Percentiles rank a stretch among this genome's conserved stretches.
Conservation (phyloP, 805 yeast species). For the Metschnikowia baotianmanensis region DNA sequence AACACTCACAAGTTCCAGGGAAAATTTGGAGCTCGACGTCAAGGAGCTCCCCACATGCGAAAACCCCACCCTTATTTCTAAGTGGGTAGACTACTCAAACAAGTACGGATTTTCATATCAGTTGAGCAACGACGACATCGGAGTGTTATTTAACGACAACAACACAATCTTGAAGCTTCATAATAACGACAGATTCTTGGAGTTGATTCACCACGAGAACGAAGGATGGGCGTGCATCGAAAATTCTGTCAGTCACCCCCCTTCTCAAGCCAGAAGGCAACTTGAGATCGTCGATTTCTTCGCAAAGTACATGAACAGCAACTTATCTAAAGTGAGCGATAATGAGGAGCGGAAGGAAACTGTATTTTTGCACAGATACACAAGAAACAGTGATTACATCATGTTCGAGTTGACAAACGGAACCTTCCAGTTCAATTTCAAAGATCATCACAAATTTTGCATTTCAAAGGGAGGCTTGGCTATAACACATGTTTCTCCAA, state of each 20-base stretch:
- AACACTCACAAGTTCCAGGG: constrained; percentile 28
- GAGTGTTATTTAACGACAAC: constrained; percentile 84
- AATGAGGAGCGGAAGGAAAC: constrained; percentile 61
- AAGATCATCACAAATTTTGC: constrained; percentile 89
- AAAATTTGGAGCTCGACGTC: constrained; percentile 27
- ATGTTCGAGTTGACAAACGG: constrained; percentile 95
- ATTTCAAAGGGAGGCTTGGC: constrained; percentile 72
- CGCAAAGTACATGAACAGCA: constrained; percentile 88
- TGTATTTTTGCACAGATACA: constrained; percentile 77
- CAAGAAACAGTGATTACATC: constrained; percentile 74
- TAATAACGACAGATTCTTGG: constrained; percentile 64
- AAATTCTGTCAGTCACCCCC: constrained; percentile 43
- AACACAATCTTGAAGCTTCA: constrained; percentile 73
- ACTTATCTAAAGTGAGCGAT: constrained; percentile 76
- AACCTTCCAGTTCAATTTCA: constrained; percentile 89
- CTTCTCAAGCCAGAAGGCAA: constrained; percentile 57
- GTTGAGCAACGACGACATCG: constrained; percentile 83
- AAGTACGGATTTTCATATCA: constrained; percentile 95
- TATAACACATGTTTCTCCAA: constrained; percentile 79
- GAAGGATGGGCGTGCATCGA: constrained; percentile 49
- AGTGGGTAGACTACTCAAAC: constrained; percentile 98
- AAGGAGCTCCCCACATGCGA: constrained; percentile 43
- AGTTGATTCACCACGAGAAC: constrained; percentile 45
- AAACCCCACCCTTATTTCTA: constrained; percentile 74
- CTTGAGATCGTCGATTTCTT: constrained; percentile 85